Percentiles rank a stretch among this genome's conserved stretches.
phyloP scores from a whole-genome alignment of 2,329 filamentous ascomycete genomes.

The Furcasterigmium furcatum region DNA sequence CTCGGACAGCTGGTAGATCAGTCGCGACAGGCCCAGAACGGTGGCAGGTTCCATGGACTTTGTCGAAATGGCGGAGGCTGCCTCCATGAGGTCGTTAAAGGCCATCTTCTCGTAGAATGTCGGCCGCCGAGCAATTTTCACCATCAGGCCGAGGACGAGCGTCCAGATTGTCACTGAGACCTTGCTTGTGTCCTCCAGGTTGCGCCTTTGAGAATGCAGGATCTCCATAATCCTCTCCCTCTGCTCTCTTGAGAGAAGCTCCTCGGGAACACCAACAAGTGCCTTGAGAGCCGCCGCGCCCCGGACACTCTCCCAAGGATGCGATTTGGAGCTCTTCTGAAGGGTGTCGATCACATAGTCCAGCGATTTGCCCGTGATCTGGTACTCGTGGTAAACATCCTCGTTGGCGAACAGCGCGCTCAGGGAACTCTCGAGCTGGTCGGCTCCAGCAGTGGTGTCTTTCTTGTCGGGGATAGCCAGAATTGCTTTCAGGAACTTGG shows the following conservation, averaged over 20 bases:
- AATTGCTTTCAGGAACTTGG: conserved; percentile 6
- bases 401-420: conserved; percentile 30
- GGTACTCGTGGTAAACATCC: conserved; percentile 28
- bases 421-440: conserved; percentile 20
- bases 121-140: conserved; percentile 47
- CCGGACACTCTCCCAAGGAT: conserved; percentile 6
- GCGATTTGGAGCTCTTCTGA: conserved; percentile 11
- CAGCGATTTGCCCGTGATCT: conserved; percentile 25
- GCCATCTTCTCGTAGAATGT: conserved; percentile 47
- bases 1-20: conserved; percentile 13
- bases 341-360: conserved; percentile 25
- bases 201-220: conserved; percentile 21
- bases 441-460: not conserved
- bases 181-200: conserved; percentile 16
- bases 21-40: conserved; percentile 4
- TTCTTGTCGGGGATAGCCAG: conserved; percentile 4
- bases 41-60: no score
- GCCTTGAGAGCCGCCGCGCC: conserved; percentile 5
- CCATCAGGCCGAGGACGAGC: conserved; percentile 38
- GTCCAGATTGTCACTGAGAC: conserved; percentile 27
- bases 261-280: conserved; percentile 29
- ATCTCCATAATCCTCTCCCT: conserved; percentile 39
- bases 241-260: conserved; percentile 36
- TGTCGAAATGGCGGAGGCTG: not conserved
- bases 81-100: conserved; percentile 30